These are phyloP conservation scores for Colletotrichum spaethianum DNA, from an alignment of 2,329 filamentous ascomycete species.

Conservation along the genomic window DNA sequence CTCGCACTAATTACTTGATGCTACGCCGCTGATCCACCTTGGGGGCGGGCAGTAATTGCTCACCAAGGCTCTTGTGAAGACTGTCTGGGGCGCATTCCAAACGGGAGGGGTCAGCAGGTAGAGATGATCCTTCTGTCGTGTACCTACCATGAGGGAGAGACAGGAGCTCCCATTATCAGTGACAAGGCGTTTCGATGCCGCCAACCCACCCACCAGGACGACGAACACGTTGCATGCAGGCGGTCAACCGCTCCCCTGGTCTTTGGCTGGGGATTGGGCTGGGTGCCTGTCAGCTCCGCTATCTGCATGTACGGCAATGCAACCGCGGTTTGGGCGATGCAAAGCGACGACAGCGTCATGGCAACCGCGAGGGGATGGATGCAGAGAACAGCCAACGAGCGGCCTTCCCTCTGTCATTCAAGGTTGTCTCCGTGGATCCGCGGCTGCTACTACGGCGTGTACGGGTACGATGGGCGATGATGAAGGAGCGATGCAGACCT, in stretches of 20 bases:
- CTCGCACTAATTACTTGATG: slow-evolving; percentile 14
- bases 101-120: background rate
- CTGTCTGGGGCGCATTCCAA: background rate
- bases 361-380: slow-evolving; percentile 37
- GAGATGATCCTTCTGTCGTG: background rate
- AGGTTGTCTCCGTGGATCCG: slow-evolving; percentile 18
- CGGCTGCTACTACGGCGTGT: slow-evolving; percentile 18
- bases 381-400: slow-evolving; percentile 19
- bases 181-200: background rate
- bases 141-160: slow-evolving; percentile 4
- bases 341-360: slow-evolving; percentile 41
- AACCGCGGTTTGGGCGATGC: slow-evolving; percentile 28
- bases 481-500: slow-evolving; percentile 10
- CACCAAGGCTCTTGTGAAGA: background rate
- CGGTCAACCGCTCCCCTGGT: slow-evolving; percentile 17
- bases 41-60: background rate
- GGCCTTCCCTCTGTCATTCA: background rate
- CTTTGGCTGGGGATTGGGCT: slow-evolving; percentile 1
- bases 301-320: slow-evolving; percentile 35
- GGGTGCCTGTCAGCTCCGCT: slow-evolving; percentile 13
- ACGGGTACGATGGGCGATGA: slow-evolving; percentile 15
- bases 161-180: background rate
- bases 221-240: slow-evolving; percentile 35
- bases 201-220: background rate
- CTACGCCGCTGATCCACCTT: slow-evolving; percentile 9